Evolutionary conservation across 305 asterid genomes (phyloP).

Genomic region (Rubia peregrina): DNA sequence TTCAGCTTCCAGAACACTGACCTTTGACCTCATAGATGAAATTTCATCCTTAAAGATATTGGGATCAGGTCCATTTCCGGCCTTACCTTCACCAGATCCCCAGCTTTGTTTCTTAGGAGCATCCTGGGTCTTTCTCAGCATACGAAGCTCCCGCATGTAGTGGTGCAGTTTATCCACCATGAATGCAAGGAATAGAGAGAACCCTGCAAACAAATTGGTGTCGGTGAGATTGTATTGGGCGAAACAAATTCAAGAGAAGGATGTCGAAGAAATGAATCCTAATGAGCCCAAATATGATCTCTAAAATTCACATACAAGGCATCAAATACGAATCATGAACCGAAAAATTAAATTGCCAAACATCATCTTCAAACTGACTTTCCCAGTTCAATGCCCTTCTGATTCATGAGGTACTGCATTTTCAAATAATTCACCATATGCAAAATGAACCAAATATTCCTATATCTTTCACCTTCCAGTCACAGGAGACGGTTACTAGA

Average conservation of each 20-base stretch:
- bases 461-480: neutral
- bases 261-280: neutral
- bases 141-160: constrained; percentile 37
- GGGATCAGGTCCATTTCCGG: constrained; percentile 15
- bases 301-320: neutral
- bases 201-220: constrained; percentile 19
- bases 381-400: neutral
- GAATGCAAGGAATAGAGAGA: constrained; percentile 28
- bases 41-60: constrained; percentile 25
- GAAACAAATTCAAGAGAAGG: neutral
- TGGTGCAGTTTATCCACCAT: constrained; percentile 39
- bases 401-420: neutral
- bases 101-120: constrained; percentile 32
- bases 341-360: neutral
- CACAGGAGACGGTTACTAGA: neutral
- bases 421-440: neutral
- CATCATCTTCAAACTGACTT: neutral
- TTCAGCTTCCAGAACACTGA: constrained; percentile 23
- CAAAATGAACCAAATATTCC: neutral
- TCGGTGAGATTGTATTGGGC: neutral
- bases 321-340: neutral
- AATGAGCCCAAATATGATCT: neutral
- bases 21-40: constrained; percentile 20
- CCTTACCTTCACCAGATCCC: constrained; percentile 22
- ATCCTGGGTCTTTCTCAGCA: constrained; percentile 32